These are phyloP conservation scores for Trametopsis cervina DNA, from an alignment of 768 basidiomycete species.

Conservation along the genomic window DNA sequence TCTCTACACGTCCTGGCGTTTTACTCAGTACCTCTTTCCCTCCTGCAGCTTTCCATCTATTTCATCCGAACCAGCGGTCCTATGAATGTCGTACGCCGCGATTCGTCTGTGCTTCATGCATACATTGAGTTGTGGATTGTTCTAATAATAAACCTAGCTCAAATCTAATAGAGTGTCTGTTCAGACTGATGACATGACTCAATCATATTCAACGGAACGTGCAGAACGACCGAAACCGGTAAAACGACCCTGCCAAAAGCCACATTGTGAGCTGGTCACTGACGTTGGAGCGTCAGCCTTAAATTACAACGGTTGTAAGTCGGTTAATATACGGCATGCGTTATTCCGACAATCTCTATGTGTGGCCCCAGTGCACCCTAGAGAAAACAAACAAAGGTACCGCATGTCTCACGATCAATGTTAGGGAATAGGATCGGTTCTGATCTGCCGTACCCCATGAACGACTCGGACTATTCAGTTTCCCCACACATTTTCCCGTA, in stretches of 20 bases:
- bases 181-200: not conserved
- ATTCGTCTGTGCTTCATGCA: not conserved
- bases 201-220: not conserved
- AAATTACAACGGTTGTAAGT: conserved; percentile 4
- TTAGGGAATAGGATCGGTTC: not conserved
- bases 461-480: conserved; percentile 1
- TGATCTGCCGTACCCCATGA: not conserved
- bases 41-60: not conserved
- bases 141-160: not conserved
- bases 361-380: too few relatives aligned
- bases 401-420: too few relatives aligned
- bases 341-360: not conserved
- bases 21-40: not conserved
- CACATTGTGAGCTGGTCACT: not conserved
- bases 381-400: too few relatives aligned
- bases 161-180: conserved; percentile 4
- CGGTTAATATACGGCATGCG: conserved; percentile 9
- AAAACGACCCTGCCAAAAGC: not conserved
- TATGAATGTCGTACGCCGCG: not conserved
- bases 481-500: conserved; percentile 5
- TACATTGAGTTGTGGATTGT: conserved; percentile 2
- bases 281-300: not conserved
- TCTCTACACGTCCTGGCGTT: not conserved
- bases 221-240: not conserved
- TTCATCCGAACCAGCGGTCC: not conserved